Percentiles rank a stretch among this genome's conserved stretches.
phyloP scores from a whole-genome alignment of 2,329 filamentous ascomycete species.

The Aspergillus fructus region DNA sequence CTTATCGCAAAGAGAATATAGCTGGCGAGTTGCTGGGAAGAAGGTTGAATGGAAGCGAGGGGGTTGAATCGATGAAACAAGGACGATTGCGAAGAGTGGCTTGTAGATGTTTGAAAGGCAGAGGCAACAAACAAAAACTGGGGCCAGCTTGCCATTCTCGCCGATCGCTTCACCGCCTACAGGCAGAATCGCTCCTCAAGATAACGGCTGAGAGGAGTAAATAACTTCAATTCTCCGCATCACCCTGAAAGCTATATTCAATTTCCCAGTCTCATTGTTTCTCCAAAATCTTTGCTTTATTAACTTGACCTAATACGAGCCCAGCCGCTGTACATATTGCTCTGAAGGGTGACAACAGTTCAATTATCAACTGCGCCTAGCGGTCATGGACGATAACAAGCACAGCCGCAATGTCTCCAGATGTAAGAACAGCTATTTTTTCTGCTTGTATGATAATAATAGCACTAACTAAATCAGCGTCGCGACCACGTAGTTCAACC shows the following conservation, averaged over 20 bases:
- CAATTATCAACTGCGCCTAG: background rate
- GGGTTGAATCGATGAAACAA: background rate
- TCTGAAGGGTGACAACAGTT: background rate
- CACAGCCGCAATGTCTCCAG: conserved; percentile 39
- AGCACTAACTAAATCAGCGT: conserved; percentile 30
- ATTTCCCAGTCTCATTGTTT: background rate
- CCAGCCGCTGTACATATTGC: background rate
- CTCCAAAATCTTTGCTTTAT: background rate
- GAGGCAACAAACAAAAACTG: conserved; percentile 16
- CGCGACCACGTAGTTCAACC: conserved; percentile 55
- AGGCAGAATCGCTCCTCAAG: conserved; percentile 16
- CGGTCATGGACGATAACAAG: conserved; percentile 18
- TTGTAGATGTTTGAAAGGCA: conserved; percentile 13
- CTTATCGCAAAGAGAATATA: background rate
- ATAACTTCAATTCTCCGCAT: background rate
- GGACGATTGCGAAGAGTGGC: conserved; percentile 7
- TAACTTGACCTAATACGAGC: no score
- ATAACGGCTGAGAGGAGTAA: background rate
- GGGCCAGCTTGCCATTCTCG: conserved; percentile 23
- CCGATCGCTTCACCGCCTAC: conserved; percentile 23
- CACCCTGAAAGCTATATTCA: background rate
- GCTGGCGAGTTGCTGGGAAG: background rate
- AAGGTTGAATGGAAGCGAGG: background rate
- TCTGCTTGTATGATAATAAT: background rate
- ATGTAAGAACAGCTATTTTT: conserved; percentile 28